These are phyloP conservation scores for Phytophthora parvispora DNA, from an alignment of 352 stramenopile species.

Conservation along the genomic window DNA sequence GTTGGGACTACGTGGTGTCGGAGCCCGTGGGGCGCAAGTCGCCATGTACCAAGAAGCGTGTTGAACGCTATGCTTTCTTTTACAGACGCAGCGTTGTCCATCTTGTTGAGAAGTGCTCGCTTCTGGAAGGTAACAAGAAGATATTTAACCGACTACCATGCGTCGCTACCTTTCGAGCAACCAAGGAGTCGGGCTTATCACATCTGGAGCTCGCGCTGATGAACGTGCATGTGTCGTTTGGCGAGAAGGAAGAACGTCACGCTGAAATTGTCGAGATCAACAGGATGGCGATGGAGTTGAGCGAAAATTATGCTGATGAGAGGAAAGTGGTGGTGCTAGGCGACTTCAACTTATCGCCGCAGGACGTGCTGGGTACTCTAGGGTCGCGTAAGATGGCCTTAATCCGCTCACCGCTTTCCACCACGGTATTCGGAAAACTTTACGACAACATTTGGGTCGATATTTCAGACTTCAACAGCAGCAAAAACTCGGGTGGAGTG, in stretches of 20 bases:
- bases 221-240: constrained; percentile 67
- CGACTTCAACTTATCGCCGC: constrained; percentile 74
- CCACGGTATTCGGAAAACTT: constrained; percentile 65
- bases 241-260: constrained; percentile 29
- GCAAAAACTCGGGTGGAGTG: background rate
- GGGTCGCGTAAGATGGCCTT: constrained; percentile 43
- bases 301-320: constrained; percentile 8
- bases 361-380: constrained; percentile 45
- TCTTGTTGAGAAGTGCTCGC: constrained; percentile 33
- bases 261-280: constrained; percentile 52
- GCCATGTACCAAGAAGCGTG: constrained; percentile 32
- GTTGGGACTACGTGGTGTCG: constrained; percentile 72
- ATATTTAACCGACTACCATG: constrained; percentile 52
- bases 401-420: constrained; percentile 58
- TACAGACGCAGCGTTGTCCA: constrained; percentile 48
- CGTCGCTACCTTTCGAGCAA: constrained; percentile 51
- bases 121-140: constrained; percentile 15
- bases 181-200: constrained; percentile 7
- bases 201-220: constrained; percentile 52
- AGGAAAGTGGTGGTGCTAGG: constrained; percentile 62
- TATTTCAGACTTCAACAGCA: constrained; percentile 15
- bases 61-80: constrained; percentile 68
- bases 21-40: constrained; percentile 37
- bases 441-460: constrained; percentile 82
- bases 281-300: constrained; percentile 26